A percentile compares a stretch with the other conserved stretches of the same genome.
Conservation (phyloP, 2,329 filamentous ascomycete species). For the Zymoseptoria pseudotritici region DNA sequence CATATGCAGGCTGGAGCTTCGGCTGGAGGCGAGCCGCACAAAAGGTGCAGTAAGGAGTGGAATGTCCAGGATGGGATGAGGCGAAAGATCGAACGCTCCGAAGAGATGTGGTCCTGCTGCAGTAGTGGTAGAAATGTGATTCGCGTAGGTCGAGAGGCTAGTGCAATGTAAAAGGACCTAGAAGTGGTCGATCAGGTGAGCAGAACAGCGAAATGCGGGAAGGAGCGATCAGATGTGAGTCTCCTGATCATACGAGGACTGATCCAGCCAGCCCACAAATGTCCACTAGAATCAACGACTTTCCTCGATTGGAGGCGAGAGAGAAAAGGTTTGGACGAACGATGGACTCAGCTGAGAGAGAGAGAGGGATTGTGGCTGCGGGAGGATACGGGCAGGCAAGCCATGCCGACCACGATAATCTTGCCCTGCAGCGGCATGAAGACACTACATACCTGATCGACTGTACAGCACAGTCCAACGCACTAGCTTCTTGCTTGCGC, state of each 20-base stretch:
- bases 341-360: conserved; percentile 5
- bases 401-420: conserved; percentile 8
- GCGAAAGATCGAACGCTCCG: background rate
- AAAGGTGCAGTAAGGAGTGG: background rate
- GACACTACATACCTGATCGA: background rate
- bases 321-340: conserved; percentile 6
- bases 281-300: background rate
- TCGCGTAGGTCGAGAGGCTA: background rate
- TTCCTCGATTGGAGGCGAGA: background rate
- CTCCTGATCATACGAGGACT: background rate
- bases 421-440: conserved; percentile 7
- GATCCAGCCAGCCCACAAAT: background rate
- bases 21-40: background rate
- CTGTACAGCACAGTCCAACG: background rate
- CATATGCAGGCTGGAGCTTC: background rate
- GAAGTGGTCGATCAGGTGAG: background rate
- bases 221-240: background rate
- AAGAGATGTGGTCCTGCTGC: background rate
- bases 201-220: background rate
- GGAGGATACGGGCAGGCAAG: conserved; percentile 5
- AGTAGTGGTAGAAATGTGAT: background rate
- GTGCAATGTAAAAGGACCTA: background rate
- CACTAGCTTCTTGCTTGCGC: background rate
- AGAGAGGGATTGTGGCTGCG: conserved; percentile 3
- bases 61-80: background rate